A percentile compares a stretch with the other conserved stretches of the same genome.
phyloP scores from a whole-genome alignment of 805 yeast genomes.

The Isabelozyma heimii region DNA sequence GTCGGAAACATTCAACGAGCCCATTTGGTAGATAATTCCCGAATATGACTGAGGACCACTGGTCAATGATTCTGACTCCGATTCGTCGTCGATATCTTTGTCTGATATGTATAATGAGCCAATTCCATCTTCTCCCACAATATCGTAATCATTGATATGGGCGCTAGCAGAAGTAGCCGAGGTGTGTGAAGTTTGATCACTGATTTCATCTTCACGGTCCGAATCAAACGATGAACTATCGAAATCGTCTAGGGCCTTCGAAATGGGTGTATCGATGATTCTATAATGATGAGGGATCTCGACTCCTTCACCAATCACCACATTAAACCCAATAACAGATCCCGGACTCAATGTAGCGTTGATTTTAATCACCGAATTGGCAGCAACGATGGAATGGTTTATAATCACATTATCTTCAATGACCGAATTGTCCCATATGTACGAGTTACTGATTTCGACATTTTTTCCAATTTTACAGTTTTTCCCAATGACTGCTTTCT shows the following conservation, averaged over 20 bases:
- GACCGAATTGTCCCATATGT: slow-evolving; percentile 80
- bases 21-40: slow-evolving; percentile 47
- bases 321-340: slow-evolving; percentile 75
- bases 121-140: slow-evolving; percentile 50
- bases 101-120: slow-evolving; percentile 52
- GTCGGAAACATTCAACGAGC: slow-evolving; percentile 52
- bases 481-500: slow-evolving; percentile 79
- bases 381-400: slow-evolving; percentile 69
- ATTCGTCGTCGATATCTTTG: slow-evolving; percentile 30
- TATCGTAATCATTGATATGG: slow-evolving; percentile 40
- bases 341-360: slow-evolving; percentile 61
- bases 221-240: slow-evolving; percentile 28
- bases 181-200: slow-evolving; percentile 15
- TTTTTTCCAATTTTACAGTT: slow-evolving; percentile 81
- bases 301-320: slow-evolving; percentile 56
- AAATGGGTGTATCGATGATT: slow-evolving; percentile 49
- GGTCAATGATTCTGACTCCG: slow-evolving; percentile 34
- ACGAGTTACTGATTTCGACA: slow-evolving; percentile 68
- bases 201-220: slow-evolving; percentile 22
- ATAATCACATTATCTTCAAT: slow-evolving; percentile 65
- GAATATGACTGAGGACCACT: slow-evolving; percentile 28
- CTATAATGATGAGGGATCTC: slow-evolving; percentile 49
- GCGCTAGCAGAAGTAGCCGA: slow-evolving; percentile 9
- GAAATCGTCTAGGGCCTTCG: slow-evolving; percentile 18
- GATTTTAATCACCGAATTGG: slow-evolving; percentile 52